phyloP scores from a whole-genome alignment of 2,329 filamentous ascomycete genomes.

The Alternaria brassicicola region DNA sequence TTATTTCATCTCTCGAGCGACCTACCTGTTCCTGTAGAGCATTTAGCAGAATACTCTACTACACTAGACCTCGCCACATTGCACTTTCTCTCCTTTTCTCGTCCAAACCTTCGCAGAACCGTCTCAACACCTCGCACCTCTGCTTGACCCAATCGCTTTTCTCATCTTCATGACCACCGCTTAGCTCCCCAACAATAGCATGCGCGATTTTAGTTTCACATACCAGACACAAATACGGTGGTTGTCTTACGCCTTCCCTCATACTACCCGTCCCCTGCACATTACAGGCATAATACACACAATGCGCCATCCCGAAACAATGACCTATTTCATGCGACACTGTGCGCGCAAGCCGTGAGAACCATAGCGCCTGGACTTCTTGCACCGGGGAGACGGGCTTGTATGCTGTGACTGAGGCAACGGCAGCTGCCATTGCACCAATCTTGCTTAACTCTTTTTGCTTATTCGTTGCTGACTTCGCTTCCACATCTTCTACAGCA shows the following conservation, averaged over 20 bases:
- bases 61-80: slow-evolving; percentile 24
- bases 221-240: slow-evolving; percentile 67
- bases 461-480: slow-evolving; percentile 10
- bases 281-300: slow-evolving; percentile 67
- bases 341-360: slow-evolving; percentile 60
- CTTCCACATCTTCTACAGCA: slow-evolving; percentile 31
- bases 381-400: slow-evolving; percentile 15
- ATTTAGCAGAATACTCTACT: no score
- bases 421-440: slow-evolving; percentile 21
- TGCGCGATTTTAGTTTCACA: slow-evolving; percentile 61
- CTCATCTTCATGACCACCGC: slow-evolving; percentile 29
- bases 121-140: slow-evolving; percentile 50
- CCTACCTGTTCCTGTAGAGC: no score
- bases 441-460: slow-evolving; percentile 17
- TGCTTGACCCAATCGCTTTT: slow-evolving; percentile 33
- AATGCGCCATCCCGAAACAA: slow-evolving; percentile 70
- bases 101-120: slow-evolving; percentile 53
- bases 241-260: slow-evolving; percentile 65
- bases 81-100: slow-evolving; percentile 35
- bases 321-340: slow-evolving; percentile 70
- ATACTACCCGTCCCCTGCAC: slow-evolving; percentile 67
- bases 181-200: slow-evolving; percentile 28
- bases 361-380: slow-evolving; percentile 58
- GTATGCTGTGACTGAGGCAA: slow-evolving; percentile 16
- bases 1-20: no score